Percentiles rank a stretch among this genome's conserved stretches.
Evolutionary conservation across 2,329 filamentous ascomycete species (phyloP).

Genomic region (Diaporthe sp.): DNA sequence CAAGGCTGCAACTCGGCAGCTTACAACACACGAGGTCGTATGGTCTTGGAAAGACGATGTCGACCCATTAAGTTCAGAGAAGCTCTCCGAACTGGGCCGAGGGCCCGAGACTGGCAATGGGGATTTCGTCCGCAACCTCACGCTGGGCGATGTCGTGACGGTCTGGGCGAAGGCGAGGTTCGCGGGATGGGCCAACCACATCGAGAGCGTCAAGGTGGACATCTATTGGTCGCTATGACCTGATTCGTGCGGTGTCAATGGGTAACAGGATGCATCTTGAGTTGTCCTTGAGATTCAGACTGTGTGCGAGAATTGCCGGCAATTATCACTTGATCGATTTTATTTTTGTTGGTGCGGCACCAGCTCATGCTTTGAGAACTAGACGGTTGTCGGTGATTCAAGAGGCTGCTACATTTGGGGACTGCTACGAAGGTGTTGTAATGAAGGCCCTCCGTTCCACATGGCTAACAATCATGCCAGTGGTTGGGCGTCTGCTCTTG

Average conservation of each 20-base stretch:
- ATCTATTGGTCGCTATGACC: constrained; percentile 69
- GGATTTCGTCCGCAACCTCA: constrained; percentile 67
- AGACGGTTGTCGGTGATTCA: too few species aligned
- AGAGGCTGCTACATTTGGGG: too few species aligned
- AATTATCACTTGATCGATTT: neutral
- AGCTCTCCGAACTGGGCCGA: constrained; percentile 59
- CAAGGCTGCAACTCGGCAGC: constrained; percentile 51
- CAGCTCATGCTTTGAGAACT: neutral
- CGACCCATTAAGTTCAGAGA: constrained; percentile 56
- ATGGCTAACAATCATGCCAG: neutral
- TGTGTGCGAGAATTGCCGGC: neutral
- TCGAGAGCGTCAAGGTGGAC: constrained; percentile 65
- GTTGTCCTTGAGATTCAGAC: neutral
- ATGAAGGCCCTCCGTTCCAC: neutral
- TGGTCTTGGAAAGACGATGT: constrained; percentile 68
- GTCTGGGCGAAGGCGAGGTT: constrained; percentile 73
- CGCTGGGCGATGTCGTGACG: constrained; percentile 72
- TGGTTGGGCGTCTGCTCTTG: too few species aligned
- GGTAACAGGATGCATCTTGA: neutral
- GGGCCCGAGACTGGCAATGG: constrained; percentile 66
- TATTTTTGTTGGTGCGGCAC: neutral
- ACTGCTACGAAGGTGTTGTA: neutral
- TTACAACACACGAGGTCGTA: constrained; percentile 60
- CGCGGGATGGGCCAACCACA: constrained; percentile 64
- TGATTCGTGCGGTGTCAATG: neutral